Base-by-base conservation (phyloP, 176 grass and related monocot genomes). In the Luzula sylvatica region DNA sequence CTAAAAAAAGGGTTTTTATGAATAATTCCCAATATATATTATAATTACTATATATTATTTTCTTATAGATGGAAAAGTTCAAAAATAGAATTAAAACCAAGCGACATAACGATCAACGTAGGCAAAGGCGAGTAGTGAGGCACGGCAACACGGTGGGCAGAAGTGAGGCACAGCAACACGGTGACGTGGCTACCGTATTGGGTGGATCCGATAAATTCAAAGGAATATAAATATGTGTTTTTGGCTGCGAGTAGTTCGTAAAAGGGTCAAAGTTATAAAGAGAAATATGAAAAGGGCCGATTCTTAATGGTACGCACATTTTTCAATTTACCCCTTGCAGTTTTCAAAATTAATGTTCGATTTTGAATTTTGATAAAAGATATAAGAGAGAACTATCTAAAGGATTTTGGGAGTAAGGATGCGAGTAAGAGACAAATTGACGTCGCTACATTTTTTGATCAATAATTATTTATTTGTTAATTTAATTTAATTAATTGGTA, bases 141-240 rank as follows among this genome's bases (percentile, higher is more conserved):
- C 16, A 15, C 58, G 42, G 38, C 24, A 12, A 3, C 38, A 23
- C 90, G 86, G 47, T 99, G 93, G 93, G 81, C 78, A 67, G 86
- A 99, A 74, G 72, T 92, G 22, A 90, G 77, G 68, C 86, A 87
- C 67, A 85, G 92, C 61, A 99, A 99, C 49, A 92, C 93, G 18
- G 93, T 92, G 53, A 99, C 93, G 59, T 99, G 93, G 93, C 56
- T 99, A 64, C 81, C 93, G 23, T 98, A 82, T 65, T 92, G 93
- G 93, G 90, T 75, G 4, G 93, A 98, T 73, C 93, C 93, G 15
- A 92, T 98, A 68, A 98, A 70, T 77, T 75, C 71, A 61, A 98
- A 76, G 69, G 93, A 92, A 58, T 92, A 79, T 53, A 98, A 98
- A 59, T 98, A 98, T 75, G 93, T 98, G 42, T 98, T 98, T 69